Base-by-base conservation (phyloP, 2,329 filamentous ascomycete genomes). In the Aphanocladium album region DNA sequence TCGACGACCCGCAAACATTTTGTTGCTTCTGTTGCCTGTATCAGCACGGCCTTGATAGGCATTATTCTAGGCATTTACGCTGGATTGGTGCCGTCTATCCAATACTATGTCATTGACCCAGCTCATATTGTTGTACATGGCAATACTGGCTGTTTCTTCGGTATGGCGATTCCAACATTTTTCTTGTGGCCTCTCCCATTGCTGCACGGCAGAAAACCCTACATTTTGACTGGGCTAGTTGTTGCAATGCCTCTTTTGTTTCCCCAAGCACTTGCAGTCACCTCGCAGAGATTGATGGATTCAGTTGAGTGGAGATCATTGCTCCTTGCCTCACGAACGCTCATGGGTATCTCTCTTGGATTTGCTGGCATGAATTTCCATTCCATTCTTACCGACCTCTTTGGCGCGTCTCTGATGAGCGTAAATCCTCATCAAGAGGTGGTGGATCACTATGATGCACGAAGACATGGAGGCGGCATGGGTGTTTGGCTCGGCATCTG, bases 361-460 rank as follows among this genome's bases (percentile, higher is more conserved):
- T 89, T 93, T 67, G 87, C 87, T 17, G 89, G 88, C 69, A 89
- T 93, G 78, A 93, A 92, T 68, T 89, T 89, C 65, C 81, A 90
- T 66, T 83, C 86, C 0, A 87, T 85, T 2, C 75, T 93, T 6
- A 84, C 88, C 3, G 89, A 93, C 69, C 77, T 93, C 1, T 93
- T 91, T 68, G 90, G 90, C 0, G 87, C 88, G 4, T 91, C 88
- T 0, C 74, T 92, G 23, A 89, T 90, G 80, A 89, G 87, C 67
- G 79, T 80, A 45, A 85, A 86, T 53, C 89, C 89, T 2, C 88
- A 91, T 67, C 86, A 90, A 72, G 89, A 91, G 68, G 75, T 89
- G 21, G 86, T 89, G 1, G 81, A 87, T 61, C 74, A 81, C 14
- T 84, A 83, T 65, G 89, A 92, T 71, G 83, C 89, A 19, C 83